These are phyloP conservation scores for Ceratocystiopsis brevicomis DNA, from an alignment of 2,329 filamentous ascomycete genomes.

Conservation along the genomic window DNA sequence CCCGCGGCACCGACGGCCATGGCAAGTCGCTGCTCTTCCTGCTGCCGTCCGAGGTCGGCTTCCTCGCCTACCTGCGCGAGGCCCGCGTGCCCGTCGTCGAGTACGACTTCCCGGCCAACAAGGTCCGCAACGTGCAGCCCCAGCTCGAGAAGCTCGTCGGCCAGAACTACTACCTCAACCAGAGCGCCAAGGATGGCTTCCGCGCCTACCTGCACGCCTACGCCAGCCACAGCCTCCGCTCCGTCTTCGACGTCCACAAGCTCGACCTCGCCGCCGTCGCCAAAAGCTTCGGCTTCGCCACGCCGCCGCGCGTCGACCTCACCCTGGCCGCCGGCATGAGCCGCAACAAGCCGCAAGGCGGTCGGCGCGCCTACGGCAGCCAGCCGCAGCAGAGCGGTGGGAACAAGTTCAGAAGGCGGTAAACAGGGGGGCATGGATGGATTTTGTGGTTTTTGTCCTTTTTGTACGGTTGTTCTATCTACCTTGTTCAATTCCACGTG, in stretches of 20 bases:
- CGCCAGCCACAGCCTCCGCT: constrained; percentile 63
- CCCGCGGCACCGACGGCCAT: constrained; percentile 63
- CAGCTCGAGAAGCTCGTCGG: constrained; percentile 87
- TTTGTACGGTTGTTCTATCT: not conserved
- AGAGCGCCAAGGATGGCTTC: constrained; percentile 62
- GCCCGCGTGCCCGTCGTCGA: constrained; percentile 86
- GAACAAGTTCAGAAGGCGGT: constrained; percentile 7
- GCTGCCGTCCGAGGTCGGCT: constrained; percentile 79
- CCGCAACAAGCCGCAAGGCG: constrained; percentile 47
- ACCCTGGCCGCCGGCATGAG: constrained; percentile 59
- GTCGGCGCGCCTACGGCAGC: constrained; percentile 53
- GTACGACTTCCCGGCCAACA: constrained; percentile 84
- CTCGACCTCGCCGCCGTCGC: constrained; percentile 69
- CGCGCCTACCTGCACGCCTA: constrained; percentile 89
- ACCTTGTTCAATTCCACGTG: not conserved
- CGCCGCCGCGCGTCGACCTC: constrained; percentile 63
- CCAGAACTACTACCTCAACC: constrained; percentile 94
- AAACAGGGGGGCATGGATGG: not conserved
- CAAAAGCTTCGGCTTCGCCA: constrained; percentile 64
- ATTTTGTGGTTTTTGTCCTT: too few species aligned
- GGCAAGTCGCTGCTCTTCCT: constrained; percentile 86
- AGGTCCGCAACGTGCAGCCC: constrained; percentile 76
- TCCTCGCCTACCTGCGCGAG: constrained; percentile 77
- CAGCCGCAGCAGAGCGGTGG: constrained; percentile 41
- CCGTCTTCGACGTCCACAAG: constrained; percentile 71